Evolutionary conservation across 2,329 filamentous ascomycete genomes (phyloP).

Genomic region (Neonectria magnoliae): DNA sequence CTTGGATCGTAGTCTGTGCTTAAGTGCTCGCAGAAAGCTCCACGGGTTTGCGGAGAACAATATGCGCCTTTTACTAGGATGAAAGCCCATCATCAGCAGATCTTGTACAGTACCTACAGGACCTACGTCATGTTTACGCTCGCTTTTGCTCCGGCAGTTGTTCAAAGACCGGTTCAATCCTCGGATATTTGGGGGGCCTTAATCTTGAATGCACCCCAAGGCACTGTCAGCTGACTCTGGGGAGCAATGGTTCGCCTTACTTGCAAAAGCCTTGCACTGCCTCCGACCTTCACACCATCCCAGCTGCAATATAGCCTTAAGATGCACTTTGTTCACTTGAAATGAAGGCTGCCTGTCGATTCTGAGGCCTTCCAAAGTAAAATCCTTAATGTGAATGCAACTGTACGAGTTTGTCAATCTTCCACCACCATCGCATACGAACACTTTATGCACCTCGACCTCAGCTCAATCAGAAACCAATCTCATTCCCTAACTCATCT

Average conservation of each 20-base stretch:
- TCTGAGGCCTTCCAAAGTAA: not conserved
- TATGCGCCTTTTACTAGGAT: no score
- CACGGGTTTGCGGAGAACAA: not conserved
- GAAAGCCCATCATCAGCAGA: no score
- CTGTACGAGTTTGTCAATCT: not conserved
- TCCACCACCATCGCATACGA: not conserved
- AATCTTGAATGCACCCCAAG: not conserved
- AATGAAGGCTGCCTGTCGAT: not conserved
- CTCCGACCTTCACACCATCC: not conserved
- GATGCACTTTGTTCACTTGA: not conserved
- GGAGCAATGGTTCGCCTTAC: not conserved
- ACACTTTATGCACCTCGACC: not conserved
- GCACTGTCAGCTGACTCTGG: not conserved
- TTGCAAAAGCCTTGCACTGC: not conserved
- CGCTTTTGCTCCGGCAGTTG: no score
- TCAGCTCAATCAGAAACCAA: not conserved
- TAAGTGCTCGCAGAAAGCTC: slow-evolving; percentile 3
- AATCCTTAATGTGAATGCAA: not conserved
- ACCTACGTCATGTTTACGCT: not conserved
- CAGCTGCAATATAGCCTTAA: not conserved
- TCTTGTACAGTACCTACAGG: not conserved
- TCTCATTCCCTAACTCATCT: not conserved
- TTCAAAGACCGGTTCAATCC: not conserved
- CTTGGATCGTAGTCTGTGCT: not conserved
- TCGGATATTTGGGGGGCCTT: not conserved